phyloP scores from a whole-genome alignment of 257 asterid genomes.

The Jacaranda mimosifolia region DNA sequence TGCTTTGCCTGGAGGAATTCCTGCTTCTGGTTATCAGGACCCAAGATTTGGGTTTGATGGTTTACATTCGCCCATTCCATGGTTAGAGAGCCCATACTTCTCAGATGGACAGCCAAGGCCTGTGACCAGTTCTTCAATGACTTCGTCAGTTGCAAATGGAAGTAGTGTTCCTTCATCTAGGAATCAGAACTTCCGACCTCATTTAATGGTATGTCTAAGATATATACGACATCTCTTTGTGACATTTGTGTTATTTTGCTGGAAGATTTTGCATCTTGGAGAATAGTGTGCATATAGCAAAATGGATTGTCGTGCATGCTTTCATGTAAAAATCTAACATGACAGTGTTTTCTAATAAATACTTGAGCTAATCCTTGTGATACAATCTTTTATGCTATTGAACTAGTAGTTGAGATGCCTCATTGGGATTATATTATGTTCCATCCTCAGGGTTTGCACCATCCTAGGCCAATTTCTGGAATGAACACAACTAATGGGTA shows the following conservation, averaged over 20 bases:
- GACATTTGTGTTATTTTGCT: neutral
- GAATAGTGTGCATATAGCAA: neutral
- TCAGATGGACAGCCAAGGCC: slow-evolving; percentile 69
- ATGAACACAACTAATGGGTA: slow-evolving; percentile 58
- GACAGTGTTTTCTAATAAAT: neutral
- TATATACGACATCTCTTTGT: neutral
- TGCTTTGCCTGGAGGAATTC: slow-evolving; percentile 58
- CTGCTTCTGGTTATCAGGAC: slow-evolving; percentile 66
- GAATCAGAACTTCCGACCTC: slow-evolving; percentile 60
- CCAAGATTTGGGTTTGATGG: slow-evolving; percentile 71
- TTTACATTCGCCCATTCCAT: slow-evolving; percentile 61
- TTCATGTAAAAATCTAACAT: neutral
- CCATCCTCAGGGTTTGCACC: slow-evolving; percentile 53
- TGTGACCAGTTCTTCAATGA: slow-evolving; percentile 50
- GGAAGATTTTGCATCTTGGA: neutral
- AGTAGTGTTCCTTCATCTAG: slow-evolving; percentile 51
- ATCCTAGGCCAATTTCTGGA: slow-evolving; percentile 51
- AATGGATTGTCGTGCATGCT: neutral
- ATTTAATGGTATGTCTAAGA: slow-evolving; percentile 48
- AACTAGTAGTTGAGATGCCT: neutral
- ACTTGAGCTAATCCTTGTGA: neutral
- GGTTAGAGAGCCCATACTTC: slow-evolving; percentile 66
- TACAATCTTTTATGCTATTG: neutral
- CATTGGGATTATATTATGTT: slow-evolving; percentile 1
- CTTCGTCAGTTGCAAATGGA: slow-evolving; percentile 52